A percentile compares a stretch with the other conserved stretches of the same genome.
These are phyloP conservation scores for Colletotrichum godetiae DNA, from an alignment of 2,329 filamentous ascomycete species.

Conservation along the genomic window DNA sequence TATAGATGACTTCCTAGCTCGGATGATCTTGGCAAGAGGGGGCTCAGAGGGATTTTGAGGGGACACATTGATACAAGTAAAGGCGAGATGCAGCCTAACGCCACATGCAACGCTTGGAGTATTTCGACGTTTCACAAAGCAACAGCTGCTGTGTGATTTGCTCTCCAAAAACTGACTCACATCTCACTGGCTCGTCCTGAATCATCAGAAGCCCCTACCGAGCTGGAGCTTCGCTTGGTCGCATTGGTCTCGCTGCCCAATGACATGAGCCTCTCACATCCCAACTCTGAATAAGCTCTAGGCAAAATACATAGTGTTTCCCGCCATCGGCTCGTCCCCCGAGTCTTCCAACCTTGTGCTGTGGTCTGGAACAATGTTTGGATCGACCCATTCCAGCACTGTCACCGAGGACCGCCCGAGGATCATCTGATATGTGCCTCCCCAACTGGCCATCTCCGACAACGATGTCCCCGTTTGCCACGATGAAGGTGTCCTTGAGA, in stretches of 20 bases:
- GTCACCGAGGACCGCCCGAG: conserved; percentile 3
- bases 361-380: not conserved
- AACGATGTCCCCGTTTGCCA: not conserved
- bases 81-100: not conserved
- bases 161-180: not conserved
- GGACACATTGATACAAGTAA: not conserved
- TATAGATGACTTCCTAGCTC: not conserved
- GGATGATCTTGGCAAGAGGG: not conserved
- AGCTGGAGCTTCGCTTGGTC: not conserved
- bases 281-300: not conserved
- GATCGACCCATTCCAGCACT: not conserved
- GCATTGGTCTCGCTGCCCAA: not conserved
- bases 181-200: not conserved
- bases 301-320: not conserved
- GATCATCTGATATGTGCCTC: not conserved
- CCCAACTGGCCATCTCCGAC: not conserved
- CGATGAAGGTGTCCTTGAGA: too few relatives aligned
- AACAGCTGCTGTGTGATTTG: not conserved
- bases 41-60: not conserved
- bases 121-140: not conserved
- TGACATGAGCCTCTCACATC: not conserved
- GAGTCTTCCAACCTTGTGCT: not conserved
- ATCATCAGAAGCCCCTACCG: not conserved
- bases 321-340: not conserved
- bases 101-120: not conserved